A percentile compares a stretch with the other conserved stretches of the same genome.
phyloP scores from a whole-genome alignment of 495 filamentous ascomycete species.

The Penicillium daleae region DNA sequence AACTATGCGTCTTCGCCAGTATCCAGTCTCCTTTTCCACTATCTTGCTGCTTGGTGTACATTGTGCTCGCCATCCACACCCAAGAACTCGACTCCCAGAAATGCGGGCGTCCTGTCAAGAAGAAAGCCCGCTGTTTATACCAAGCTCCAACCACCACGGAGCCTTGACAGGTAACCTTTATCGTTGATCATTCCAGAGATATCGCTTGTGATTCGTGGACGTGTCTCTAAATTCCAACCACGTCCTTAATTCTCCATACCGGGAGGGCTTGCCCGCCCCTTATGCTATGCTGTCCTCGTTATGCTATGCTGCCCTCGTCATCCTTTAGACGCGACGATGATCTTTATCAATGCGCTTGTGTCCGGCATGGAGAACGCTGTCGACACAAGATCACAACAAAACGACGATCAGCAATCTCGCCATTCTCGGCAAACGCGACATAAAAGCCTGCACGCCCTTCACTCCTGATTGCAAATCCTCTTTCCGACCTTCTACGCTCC shows the following conservation, averaged over 20 bases:
- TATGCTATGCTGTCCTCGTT: constrained; percentile 23
- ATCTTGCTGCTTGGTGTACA: not conserved
- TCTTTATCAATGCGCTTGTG: constrained; percentile 16
- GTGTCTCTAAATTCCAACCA: constrained; percentile 10
- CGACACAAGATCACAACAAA: constrained; percentile 20
- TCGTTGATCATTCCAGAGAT: constrained; percentile 31
- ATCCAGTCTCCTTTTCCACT: not conserved
- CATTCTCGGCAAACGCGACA: constrained; percentile 13
- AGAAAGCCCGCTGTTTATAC: constrained; percentile 6
- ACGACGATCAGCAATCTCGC: constrained; percentile 12
- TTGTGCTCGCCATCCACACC: not conserved
- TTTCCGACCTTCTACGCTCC: constrained; percentile 25
- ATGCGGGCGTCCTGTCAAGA: not conserved
- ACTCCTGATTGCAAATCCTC: constrained; percentile 11
- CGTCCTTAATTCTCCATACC: constrained; percentile 18
- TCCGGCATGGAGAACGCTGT: constrained; percentile 26
- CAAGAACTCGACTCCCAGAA: not conserved
- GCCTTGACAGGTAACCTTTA: constrained; percentile 7
- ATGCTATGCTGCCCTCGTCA: constrained; percentile 25
- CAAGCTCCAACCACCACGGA: constrained; percentile 4
- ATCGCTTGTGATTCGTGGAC: constrained; percentile 3
- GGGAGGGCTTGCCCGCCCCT: constrained; percentile 12
- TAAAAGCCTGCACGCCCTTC: constrained; percentile 26
- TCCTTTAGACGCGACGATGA: constrained; percentile 21
- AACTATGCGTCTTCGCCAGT: not conserved